Conservation (phyloP, 257 asterid species). For the Solanum virginianum region DNA sequence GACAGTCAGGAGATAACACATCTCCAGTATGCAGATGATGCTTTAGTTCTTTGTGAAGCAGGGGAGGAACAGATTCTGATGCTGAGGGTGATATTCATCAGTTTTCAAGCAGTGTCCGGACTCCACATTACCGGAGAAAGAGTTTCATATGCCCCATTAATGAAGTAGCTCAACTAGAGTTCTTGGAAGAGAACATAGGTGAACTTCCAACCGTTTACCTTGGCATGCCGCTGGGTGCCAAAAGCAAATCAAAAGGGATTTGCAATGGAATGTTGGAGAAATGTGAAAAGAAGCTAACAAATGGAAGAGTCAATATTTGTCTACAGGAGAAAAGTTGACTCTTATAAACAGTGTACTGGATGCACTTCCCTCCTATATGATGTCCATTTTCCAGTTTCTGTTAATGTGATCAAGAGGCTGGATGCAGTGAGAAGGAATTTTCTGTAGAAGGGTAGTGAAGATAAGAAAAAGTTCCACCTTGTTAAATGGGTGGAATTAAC, state of each 20-base stretch:
- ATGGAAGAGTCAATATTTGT: background rate
- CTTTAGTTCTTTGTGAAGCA: background rate
- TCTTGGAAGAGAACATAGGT: background rate
- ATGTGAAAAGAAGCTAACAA: background rate
- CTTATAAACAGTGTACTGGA: background rate
- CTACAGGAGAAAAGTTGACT: background rate
- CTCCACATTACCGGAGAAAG: background rate
- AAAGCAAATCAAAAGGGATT: background rate
- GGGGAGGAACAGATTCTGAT: background rate
- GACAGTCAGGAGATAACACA: background rate
- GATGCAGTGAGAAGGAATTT: background rate
- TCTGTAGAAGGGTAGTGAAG: background rate
- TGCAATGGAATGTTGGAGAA: background rate
- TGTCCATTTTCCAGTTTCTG: background rate
- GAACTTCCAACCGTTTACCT: background rate
- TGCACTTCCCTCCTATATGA: background rate
- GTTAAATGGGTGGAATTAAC: background rate
- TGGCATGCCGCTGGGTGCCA: background rate
- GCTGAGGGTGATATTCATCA: background rate
- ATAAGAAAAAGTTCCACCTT: background rate
- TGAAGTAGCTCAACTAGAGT: background rate
- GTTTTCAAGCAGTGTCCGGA: background rate
- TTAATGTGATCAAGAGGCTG: background rate
- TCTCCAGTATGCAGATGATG: background rate
- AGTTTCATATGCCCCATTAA: background rate